phyloP scores from a whole-genome alignment of 2,329 filamentous ascomycete species.

The Cyanodermella asteris region DNA sequence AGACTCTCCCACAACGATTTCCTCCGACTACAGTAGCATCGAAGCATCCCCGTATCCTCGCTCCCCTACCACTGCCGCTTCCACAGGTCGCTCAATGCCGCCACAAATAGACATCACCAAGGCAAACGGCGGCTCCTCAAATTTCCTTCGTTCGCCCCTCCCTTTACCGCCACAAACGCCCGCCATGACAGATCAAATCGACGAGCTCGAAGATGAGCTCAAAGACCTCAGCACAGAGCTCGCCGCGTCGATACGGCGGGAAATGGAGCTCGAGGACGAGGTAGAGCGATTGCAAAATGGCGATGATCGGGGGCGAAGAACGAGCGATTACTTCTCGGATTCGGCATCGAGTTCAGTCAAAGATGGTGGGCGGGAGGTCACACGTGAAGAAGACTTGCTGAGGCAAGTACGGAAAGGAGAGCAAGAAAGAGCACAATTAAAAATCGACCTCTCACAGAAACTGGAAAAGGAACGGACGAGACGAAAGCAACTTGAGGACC shows the following conservation, averaged over 20 bases:
- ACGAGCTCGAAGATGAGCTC: conserved; percentile 85
- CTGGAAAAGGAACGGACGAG: conserved; percentile 67
- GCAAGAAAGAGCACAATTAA: conserved; percentile 74
- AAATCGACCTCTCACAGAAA: conserved; percentile 64
- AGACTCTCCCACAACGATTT: conserved; percentile 40
- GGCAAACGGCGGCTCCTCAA: conserved; percentile 20
- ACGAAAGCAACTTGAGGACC: conserved; percentile 55
- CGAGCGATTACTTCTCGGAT: conserved; percentile 96
- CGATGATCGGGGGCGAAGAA: conserved; percentile 43
- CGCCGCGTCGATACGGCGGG: conserved; percentile 74
- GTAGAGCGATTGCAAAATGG: conserved; percentile 60
- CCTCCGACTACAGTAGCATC: conserved; percentile 36
- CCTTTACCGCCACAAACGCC: conserved; percentile 20
- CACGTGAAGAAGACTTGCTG: conserved; percentile 53
- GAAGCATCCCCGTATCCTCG: conserved; percentile 30
- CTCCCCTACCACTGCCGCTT: conserved; percentile 14
- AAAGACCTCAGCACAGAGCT: conserved; percentile 84
- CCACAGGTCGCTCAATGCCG: conserved; percentile 18
- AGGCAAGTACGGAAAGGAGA: conserved; percentile 64
- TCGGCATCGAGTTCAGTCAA: conserved; percentile 74
- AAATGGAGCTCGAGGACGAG: conserved; percentile 91
- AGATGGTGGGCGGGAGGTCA: conserved; percentile 26
- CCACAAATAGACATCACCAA: conserved; percentile 28
- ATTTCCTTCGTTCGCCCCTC: conserved; percentile 9
- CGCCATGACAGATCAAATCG: conserved; percentile 36